Conservation (phyloP, 2,329 filamentous ascomycete species). For the Escovopsis sp. region DNA sequence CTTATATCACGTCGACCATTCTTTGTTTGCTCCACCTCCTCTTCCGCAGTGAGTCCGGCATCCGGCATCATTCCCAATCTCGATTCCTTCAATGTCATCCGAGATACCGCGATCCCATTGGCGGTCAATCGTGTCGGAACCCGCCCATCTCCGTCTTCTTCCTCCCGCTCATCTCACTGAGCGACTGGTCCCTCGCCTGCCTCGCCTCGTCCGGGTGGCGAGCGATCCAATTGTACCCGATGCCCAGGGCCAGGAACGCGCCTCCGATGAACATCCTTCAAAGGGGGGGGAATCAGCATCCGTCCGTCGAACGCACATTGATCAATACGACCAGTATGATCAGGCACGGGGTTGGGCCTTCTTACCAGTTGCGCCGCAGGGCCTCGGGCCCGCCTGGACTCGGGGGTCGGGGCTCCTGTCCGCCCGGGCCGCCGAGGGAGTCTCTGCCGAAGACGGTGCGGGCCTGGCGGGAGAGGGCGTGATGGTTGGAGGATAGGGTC, state of each 20-base stretch:
- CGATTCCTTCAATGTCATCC: not conserved
- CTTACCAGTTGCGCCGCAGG: slow-evolving; percentile 17
- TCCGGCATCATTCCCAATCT: not conserved
- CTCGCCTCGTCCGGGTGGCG: slow-evolving; percentile 8
- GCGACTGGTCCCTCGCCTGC: slow-evolving; percentile 7
- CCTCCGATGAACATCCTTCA: slow-evolving; percentile 17
- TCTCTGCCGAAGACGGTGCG: slow-evolving; percentile 6
- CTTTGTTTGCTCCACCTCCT: no score
- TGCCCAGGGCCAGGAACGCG: slow-evolving; percentile 12
- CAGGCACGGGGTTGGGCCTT: not conserved
- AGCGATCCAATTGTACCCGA: slow-evolving; percentile 15
- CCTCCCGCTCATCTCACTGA: slow-evolving; percentile 18
- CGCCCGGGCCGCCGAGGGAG: slow-evolving; percentile 20
- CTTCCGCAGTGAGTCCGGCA: no score
- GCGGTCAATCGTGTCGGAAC: slow-evolving; percentile 15
- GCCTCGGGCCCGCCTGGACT: slow-evolving; percentile 16
- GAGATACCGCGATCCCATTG: not conserved
- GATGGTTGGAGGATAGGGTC: not conserved
- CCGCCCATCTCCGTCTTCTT: slow-evolving; percentile 15
- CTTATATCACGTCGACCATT: no score
- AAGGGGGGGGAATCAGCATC: not conserved
- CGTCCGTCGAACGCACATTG: no score
- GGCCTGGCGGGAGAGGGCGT: not conserved
- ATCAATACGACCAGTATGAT: not conserved
- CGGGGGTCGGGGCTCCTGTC: slow-evolving; percentile 15